Percentiles rank a stretch among this genome's conserved stretches.
phyloP scores from a whole-genome alignment of 768 basidiomycete species.

The Phlebiopsis flavidoalba region DNA sequence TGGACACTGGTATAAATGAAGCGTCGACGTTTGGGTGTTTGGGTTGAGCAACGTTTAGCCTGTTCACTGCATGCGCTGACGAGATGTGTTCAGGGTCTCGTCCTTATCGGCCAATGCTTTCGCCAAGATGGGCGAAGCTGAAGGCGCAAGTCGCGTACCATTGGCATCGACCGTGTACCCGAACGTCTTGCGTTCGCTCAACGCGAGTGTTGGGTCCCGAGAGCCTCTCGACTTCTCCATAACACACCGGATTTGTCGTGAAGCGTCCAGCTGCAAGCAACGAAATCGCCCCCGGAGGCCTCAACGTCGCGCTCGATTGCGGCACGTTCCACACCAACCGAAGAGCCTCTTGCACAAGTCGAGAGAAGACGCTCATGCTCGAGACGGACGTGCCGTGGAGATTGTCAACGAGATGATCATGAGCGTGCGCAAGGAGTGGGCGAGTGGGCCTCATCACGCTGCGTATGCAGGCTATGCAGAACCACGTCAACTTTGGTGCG shows the following conservation, averaged over 20 bases:
- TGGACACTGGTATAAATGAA: constrained; percentile 66
- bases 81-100: constrained; percentile 45
- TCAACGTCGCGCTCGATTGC: constrained; percentile 60
- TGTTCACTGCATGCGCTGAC: constrained; percentile 32
- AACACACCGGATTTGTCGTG: constrained; percentile 35
- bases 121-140: constrained; percentile 54
- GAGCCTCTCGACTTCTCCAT: constrained; percentile 12
- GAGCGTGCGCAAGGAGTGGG: constrained; percentile 43
- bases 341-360: constrained; percentile 51
- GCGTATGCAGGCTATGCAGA: constrained; percentile 65
- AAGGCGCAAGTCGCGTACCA: constrained; percentile 67
- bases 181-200: constrained; percentile 44
- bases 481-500: constrained; percentile 66
- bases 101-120: constrained; percentile 63
- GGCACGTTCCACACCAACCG: constrained; percentile 63
- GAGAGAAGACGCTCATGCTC: constrained; percentile 62
- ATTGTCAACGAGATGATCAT: constrained; percentile 49
- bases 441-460: constrained; percentile 54
- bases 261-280: constrained; percentile 47
- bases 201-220: constrained; percentile 39
- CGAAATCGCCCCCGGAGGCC: constrained; percentile 59
- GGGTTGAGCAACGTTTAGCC: constrained; percentile 38
- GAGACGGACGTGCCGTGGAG: constrained; percentile 72
- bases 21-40: constrained; percentile 71
- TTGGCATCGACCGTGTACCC: constrained; percentile 62